Conservation (phyloP, 23 red algal species). For the Gracilaria caudata region DNA sequence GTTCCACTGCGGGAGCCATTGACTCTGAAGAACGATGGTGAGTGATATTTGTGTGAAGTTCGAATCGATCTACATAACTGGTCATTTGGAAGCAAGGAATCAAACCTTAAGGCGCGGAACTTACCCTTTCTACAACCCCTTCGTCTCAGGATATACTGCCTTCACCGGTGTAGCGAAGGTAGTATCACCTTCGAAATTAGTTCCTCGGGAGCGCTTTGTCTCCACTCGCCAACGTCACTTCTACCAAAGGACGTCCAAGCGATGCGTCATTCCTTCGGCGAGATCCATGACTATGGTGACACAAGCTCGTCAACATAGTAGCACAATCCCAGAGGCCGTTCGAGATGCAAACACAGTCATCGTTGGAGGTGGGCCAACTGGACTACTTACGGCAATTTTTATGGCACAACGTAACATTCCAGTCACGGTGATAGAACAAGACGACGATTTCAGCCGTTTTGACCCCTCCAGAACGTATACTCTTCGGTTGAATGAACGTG, state of each 20-base stretch:
- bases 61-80: no score
- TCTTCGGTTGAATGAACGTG: no score
- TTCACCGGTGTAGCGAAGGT: no score
- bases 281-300: neutral
- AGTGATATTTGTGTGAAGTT: no score
- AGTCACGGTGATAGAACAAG: conserved; percentile 27
- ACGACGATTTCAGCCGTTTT: conserved; percentile 14
- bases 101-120: no score
- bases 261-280: neutral
- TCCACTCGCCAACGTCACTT: no score
- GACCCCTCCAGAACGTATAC: neutral
- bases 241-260: neutral
- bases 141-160: no score
- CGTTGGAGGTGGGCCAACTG: conserved; percentile 45
- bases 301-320: neutral
- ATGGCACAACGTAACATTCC: conserved; percentile 18
- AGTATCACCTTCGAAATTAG: neutral
- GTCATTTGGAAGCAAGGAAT: no score
- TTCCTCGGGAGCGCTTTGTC: neutral
- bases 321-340: neutral
- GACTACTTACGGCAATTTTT: conserved; percentile 25
- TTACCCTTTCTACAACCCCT: no score
- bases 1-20: no score
- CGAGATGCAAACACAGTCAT: conserved; percentile 29
- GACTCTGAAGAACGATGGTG: no score